phyloP scores from a whole-genome alignment of 106 monocot genomes.

The Hemerocallis citrina region DNA sequence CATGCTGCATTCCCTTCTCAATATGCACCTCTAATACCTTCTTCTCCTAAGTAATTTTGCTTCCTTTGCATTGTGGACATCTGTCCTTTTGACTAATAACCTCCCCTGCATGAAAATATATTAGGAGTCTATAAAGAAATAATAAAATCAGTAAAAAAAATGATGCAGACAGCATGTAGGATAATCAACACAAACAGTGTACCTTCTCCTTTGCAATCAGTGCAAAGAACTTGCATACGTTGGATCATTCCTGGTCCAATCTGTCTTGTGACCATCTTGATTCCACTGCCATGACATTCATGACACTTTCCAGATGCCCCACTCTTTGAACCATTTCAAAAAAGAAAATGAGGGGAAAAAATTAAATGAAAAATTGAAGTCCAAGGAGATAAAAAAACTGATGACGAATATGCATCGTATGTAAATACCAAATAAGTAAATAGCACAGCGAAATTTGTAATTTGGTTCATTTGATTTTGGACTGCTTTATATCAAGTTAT shows the following conservation, averaged over 20 bases:
- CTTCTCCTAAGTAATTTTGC: conserved; percentile 67
- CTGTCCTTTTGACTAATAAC: conserved; percentile 72
- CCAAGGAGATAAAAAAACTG: not conserved
- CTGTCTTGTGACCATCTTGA: conserved; percentile 42
- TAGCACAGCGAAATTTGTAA: too few species aligned
- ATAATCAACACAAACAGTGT: not conserved
- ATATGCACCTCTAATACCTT: conserved; percentile 78
- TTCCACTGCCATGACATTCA: conserved; percentile 45
- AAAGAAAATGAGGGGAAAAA: too few species aligned
- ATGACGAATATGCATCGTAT: too few species aligned
- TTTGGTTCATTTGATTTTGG: too few species aligned
- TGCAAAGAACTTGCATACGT: conserved; percentile 71
- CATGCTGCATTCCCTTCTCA: conserved; percentile 90
- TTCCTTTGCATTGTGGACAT: conserved; percentile 66
- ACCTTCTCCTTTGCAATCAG: conserved; percentile 75
- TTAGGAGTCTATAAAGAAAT: not conserved
- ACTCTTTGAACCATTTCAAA: conserved; percentile 62
- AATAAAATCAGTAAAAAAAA: not conserved
- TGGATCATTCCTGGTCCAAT: conserved; percentile 84
- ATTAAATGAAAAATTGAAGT: too few species aligned
- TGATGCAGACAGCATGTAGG: not conserved
- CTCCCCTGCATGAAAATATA: conserved; percentile 36
- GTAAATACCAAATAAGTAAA: too few species aligned
- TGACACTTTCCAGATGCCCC: conserved; percentile 44
- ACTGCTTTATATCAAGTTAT: too few species aligned